Conservation (phyloP, 306 rosid genomes). For the Erythrophleum fordii region DNA sequence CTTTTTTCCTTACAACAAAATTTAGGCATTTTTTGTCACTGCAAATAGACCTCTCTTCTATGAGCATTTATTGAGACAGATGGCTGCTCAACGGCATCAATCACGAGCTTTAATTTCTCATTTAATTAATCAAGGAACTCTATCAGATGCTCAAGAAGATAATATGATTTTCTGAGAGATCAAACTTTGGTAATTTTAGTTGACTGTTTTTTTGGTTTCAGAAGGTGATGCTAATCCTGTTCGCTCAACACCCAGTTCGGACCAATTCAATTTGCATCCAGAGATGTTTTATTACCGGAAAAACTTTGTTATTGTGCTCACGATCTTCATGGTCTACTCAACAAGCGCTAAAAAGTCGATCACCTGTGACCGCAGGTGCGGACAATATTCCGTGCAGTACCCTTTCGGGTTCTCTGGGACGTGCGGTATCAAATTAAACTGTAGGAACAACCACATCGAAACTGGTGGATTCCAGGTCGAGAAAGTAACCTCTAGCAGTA, state of each 20-base stretch:
- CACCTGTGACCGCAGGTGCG: slow-evolving; percentile 41
- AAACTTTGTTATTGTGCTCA: slow-evolving; percentile 34
- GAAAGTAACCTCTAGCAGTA: slow-evolving; percentile 51
- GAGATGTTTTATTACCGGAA: slow-evolving; percentile 44
- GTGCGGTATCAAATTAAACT: slow-evolving; percentile 48
- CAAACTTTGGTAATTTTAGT: not conserved
- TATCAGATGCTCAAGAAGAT: slow-evolving; percentile 14
- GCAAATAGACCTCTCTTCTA: slow-evolving; percentile 5
- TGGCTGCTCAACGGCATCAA: slow-evolving; percentile 70
- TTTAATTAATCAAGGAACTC: slow-evolving; percentile 38
- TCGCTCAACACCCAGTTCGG: not conserved
- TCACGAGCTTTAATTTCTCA: slow-evolving; percentile 56
- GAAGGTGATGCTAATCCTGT: slow-evolving; percentile 48
- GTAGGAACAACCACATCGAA: not conserved
- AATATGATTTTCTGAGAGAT: slow-evolving; percentile 7
- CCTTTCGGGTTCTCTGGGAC: slow-evolving; percentile 70
- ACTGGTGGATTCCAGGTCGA: slow-evolving; percentile 51
- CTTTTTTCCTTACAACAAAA: not conserved
- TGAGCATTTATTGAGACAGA: slow-evolving; percentile 68
- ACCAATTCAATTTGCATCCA: slow-evolving; percentile 24
- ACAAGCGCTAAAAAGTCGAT: slow-evolving; percentile 40
- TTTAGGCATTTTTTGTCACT: not conserved
- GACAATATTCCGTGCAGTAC: slow-evolving; percentile 39
- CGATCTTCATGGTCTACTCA: slow-evolving; percentile 39
- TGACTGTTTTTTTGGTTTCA: slow-evolving; percentile 19